phyloP scores from a whole-genome alignment of 345 rosid genomes.

The Pugionium dolabratum region DNA sequence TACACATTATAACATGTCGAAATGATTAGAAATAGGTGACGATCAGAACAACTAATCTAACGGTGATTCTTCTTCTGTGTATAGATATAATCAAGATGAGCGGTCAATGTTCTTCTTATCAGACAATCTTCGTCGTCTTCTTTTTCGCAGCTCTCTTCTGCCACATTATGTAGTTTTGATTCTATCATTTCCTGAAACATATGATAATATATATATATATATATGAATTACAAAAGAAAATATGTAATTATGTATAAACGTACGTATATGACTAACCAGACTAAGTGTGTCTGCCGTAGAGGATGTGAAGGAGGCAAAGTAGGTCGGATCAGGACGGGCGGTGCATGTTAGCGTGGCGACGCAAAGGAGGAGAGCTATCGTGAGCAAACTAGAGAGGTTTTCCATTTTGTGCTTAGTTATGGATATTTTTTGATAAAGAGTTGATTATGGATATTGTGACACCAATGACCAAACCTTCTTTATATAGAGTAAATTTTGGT shows the following conservation, averaged over 20 bases:
- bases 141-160: conserved; percentile 51
- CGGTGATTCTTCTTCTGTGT: conserved; percentile 28
- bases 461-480: conserved; percentile 18
- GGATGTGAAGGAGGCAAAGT: conserved; percentile 31
- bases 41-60: conserved; percentile 3
- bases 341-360: conserved; percentile 26
- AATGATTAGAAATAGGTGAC: background rate
- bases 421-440: background rate
- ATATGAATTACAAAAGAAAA: conserved; percentile 7
- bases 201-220: background rate
- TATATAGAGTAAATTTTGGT: conserved; percentile 31
- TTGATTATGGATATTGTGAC: conserved; percentile 8
- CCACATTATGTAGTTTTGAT: conserved; percentile 37
- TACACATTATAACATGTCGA: conserved; percentile 20
- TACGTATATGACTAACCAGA: conserved; percentile 31
- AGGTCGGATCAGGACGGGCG: conserved; percentile 29
- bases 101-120: conserved; percentile 53
- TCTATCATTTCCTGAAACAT: conserved; percentile 39
- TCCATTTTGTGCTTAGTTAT: conserved; percentile 14
- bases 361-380: conserved; percentile 24
- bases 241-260: background rate
- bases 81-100: conserved; percentile 60
- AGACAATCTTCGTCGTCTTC: conserved; percentile 56
- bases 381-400: conserved; percentile 30
- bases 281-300: conserved; percentile 35